Base-by-base conservation (phyloP, 805 yeast genomes). In the Monosporozyma unispora region DNA sequence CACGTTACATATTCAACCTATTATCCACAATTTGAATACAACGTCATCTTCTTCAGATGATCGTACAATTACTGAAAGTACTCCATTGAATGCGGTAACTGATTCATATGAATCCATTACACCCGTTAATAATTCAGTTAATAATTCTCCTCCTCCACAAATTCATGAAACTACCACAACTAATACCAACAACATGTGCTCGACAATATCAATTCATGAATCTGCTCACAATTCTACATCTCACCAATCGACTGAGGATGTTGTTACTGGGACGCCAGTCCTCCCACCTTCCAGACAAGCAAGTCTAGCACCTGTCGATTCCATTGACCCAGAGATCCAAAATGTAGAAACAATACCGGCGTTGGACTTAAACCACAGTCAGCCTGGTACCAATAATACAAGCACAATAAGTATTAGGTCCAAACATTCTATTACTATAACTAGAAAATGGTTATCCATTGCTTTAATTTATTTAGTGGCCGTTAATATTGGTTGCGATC, bases 71-170 rank as follows among this genome's bases (percentile, higher is more conserved):
- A 45, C 25, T 11, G 48, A 45, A 14, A 18, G 11, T 6, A 45
- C 48, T 9, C 48, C 48, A 4, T 38, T 45, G 25, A 45, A 31
- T 28, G 33, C 27, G 2, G 31, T 27, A 16, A 38, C 45, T 9
- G 45, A 28, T 27, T 42, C 45, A 2, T 42, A 42, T 19, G 37
- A 42, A 29, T 42, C 45, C 12, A 23, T 42, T 8, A 42, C 42
- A 21, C 42, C 42, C 27, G 7, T 38, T 11, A 38, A 38, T 21
- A 38, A 35, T 18, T 35, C 39, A 16, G 21, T 18, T 4, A 35
- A 38, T 21, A 38, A 38, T 38, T 38, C 42, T 21, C 42, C 42
- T 18, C 42, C 42, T 5, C 27, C 42, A 21, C 27, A 12, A 12
- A 11, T 31, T 31, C 18, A 31, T 12, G 16, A 31, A 12, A 25